Evolutionary conservation across 352 stramenopile genomes (phyloP).

Genomic region (Aphanomyces euteiches): DNA sequence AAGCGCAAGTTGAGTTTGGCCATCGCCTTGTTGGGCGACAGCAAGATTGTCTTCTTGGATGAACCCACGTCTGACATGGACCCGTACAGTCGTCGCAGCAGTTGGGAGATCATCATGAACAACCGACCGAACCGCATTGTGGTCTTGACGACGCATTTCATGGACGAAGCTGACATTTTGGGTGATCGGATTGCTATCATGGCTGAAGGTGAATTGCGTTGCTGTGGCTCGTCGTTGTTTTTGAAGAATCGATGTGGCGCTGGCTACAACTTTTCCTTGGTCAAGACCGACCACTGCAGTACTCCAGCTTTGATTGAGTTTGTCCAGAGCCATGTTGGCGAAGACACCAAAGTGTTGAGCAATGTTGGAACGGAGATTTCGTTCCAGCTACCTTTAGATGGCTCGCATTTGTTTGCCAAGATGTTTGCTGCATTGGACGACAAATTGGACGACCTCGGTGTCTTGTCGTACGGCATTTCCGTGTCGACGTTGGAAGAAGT

Average conservation of each 20-base stretch:
- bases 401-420: slow-evolving; percentile 45
- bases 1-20: too few species aligned
- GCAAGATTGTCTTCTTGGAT: too few species aligned
- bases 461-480: slow-evolving; percentile 69
- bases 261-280: slow-evolving; percentile 65
- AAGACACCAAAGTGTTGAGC: slow-evolving; percentile 45
- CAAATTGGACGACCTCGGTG: slow-evolving; percentile 36
- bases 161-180: slow-evolving; percentile 47
- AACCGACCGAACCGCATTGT: slow-evolving; percentile 58
- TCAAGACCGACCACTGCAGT: slow-evolving; percentile 41
- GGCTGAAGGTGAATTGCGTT: slow-evolving; percentile 53
- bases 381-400: slow-evolving; percentile 59
- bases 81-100: slow-evolving; percentile 27
- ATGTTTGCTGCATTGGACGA: slow-evolving; percentile 63
- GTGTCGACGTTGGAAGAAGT: slow-evolving; percentile 90
- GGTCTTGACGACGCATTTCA: slow-evolving; percentile 60
- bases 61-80: slow-evolving; percentile 79
- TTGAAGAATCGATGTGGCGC: slow-evolving; percentile 71
- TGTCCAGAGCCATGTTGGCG: slow-evolving; percentile 42
- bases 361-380: slow-evolving; percentile 69
- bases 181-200: slow-evolving; percentile 62
- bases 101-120: slow-evolving; percentile 61
- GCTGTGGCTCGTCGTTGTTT: slow-evolving; percentile 72
- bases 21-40: too few species aligned
- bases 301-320: slow-evolving; percentile 35